Base-by-base conservation (phyloP, 2,329 filamentous ascomycete genomes). In the Xenoacremonium recifei region DNA sequence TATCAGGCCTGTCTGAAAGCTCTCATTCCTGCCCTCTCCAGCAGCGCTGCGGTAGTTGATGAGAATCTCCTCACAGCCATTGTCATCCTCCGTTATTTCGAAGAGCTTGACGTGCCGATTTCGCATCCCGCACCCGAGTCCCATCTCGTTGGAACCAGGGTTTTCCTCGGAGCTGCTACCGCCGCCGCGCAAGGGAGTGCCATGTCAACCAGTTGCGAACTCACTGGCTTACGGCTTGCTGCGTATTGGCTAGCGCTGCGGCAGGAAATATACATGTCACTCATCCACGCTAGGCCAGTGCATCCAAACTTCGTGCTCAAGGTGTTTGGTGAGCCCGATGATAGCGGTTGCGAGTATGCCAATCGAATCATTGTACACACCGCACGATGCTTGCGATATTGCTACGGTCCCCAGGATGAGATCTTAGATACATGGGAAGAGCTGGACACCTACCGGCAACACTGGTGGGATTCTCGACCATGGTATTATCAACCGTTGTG, bases 201-300 rank as follows among this genome's bases (percentile, higher is more conserved):
- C 2, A 59, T 62, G 5, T 51, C 58, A 19, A 57, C 52, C 21
- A 37, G 57, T 3, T 39, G 49, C 7, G 49, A 59, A 10, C 59
- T 61, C n/a, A 58, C 51, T 10, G 55, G 57, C 5, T 47, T 62
- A 3, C 55, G 58, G 0, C 47, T 57, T 1, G 57, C 59, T 4
- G 54, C 58, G 1, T 62, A 60, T 29, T 61, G 55, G 59, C 47
- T 60, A 2, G 59, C 58, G 2, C 44, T 62, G 3, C 50, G 49
- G 6, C 59, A 59, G 34, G 59, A 62, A 30, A 60, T 62, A 19
- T 54, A 61, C 31, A 60, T 60, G 56, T 54, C 59, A 4, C 58
- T 62, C 15, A 51, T 58, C 19, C 59, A 62, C 13, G 47, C 49
- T 2, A 55, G 59, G 2, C 51, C 57, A 0, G 59, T 62, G 1